Evolutionary conservation across 345 rosid genomes (phyloP).

Genomic region (Turnera subulata): DNA sequence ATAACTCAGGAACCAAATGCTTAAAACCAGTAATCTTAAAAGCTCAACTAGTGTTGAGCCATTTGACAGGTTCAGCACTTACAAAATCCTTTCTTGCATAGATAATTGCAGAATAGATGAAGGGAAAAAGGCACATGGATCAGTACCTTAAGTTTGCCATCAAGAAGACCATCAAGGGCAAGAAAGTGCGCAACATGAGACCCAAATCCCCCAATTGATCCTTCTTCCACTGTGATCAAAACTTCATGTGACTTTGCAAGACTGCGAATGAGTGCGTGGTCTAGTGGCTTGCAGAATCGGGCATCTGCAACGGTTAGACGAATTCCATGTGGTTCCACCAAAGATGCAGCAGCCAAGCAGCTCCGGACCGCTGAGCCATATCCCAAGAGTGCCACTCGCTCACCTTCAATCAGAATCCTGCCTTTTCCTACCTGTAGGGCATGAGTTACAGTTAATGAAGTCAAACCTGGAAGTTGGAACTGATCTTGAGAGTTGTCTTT

Average conservation of each 20-base stretch:
- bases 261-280: constrained; percentile 65
- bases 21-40: too few relatives aligned
- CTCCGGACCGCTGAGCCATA: constrained; percentile 88
- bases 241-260: constrained; percentile 82
- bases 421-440: constrained; percentile 89
- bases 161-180: constrained; percentile 86
- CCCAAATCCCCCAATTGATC: constrained; percentile 94
- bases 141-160: constrained; percentile 79
- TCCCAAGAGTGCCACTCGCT: constrained; percentile 78
- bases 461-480: too few relatives aligned
- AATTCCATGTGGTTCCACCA: constrained; percentile 51
- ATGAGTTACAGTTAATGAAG: too few relatives aligned
- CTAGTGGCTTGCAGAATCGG: constrained; percentile 87
- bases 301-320: constrained; percentile 79
- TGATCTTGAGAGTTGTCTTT: neutral
- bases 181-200: constrained; percentile 95
- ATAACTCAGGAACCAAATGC: too few relatives aligned
- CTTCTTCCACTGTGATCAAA: constrained; percentile 90
- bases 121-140: neutral
- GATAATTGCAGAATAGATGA: neutral
- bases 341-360: constrained; percentile 69
- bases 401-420: constrained; percentile 77
- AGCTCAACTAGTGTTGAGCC: too few relatives aligned
- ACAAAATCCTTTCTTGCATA: neutral
- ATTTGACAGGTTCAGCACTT: neutral